Evolutionary conservation across 108 stramenopile species (phyloP).

Genomic region (Skeletonema costatum): DNA sequence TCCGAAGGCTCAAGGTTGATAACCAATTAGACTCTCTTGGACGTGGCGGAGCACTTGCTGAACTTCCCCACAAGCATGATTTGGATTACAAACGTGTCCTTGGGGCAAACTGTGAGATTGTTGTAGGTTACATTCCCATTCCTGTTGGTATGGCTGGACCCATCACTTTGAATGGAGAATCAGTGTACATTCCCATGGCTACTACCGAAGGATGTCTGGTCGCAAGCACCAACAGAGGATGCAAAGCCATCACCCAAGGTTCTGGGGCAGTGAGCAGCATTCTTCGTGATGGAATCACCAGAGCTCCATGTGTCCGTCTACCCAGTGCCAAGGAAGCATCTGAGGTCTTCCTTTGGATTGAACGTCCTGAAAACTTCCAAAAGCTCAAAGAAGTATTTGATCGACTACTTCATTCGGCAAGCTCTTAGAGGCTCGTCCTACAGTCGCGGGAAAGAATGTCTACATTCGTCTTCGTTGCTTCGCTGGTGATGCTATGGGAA

Average conservation of each 20-base stretch:
- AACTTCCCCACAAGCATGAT: slow-evolving; percentile 72
- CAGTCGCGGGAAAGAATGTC: slow-evolving; percentile 94
- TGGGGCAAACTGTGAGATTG: slow-evolving; percentile 98
- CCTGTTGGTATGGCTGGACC: slow-evolving; percentile 97
- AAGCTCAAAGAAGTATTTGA: slow-evolving; percentile 89
- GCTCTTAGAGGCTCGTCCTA: slow-evolving; percentile 72
- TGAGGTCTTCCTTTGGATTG: slow-evolving; percentile 86
- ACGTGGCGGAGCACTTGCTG: slow-evolving; percentile 46
- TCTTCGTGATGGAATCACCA: slow-evolving; percentile 96
- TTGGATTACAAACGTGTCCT: slow-evolving; percentile 91
- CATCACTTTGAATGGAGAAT: slow-evolving; percentile 85
- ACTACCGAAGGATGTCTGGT: slow-evolving; percentile 98
- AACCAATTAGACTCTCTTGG: slow-evolving; percentile 63
- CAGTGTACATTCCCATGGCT: slow-evolving; percentile 96
- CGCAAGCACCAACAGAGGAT: slow-evolving; percentile 95
- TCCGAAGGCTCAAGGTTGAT: slow-evolving; percentile 83
- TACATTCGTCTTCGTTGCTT: slow-evolving; percentile 95
- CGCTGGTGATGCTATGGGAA: slow-evolving; percentile 99
- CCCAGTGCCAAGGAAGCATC: slow-evolving; percentile 89
- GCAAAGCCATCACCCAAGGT: slow-evolving; percentile 93
- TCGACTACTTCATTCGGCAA: slow-evolving; percentile 97
- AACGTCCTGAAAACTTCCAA: slow-evolving; percentile 81
- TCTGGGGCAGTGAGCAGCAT: slow-evolving; percentile 76
- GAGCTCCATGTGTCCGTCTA: slow-evolving; percentile 94
- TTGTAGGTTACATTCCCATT: slow-evolving; percentile 95